Conservation (phyloP, 768 basidiomycete species). For the Paxillus ammoniavirescens region DNA sequence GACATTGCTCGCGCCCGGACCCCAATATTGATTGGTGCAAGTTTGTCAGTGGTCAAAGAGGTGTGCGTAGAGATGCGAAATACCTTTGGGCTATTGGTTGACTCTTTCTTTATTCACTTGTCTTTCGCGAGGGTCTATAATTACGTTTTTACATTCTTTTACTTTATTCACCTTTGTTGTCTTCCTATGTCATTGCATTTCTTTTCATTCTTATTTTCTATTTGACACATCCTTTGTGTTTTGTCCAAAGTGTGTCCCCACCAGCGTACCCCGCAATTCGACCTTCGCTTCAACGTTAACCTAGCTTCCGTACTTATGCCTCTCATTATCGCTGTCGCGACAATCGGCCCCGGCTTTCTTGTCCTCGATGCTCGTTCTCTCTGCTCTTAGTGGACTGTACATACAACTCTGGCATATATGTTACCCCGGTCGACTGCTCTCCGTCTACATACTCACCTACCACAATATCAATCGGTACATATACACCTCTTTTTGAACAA, state of each 20-base stretch:
- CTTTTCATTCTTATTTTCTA: constrained; percentile 35
- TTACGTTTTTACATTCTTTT: constrained; percentile 23
- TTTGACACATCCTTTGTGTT: constrained; percentile 26
- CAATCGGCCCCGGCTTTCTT: constrained; percentile 14
- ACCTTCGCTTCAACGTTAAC: constrained; percentile 30
- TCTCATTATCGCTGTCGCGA: constrained; percentile 29
- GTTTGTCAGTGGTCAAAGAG: background rate
- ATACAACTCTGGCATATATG: constrained; percentile 17
- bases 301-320: constrained; percentile 28
- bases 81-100: constrained; percentile 64
- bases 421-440: constrained; percentile 15
- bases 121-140: constrained; percentile 30
- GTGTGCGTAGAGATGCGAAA: constrained; percentile 19
- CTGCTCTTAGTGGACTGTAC: constrained; percentile 21
- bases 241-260: constrained; percentile 20
- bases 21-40: constrained; percentile 9
- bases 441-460: constrained; percentile 8
- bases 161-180: constrained; percentile 32
- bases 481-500: constrained; percentile 4
- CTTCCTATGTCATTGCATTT: constrained; percentile 22
- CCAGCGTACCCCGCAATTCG: constrained; percentile 23
- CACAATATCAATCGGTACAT: constrained; percentile 8
- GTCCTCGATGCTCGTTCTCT: constrained; percentile 24
- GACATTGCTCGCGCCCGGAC: constrained; percentile 7
- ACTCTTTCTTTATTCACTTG: constrained; percentile 50